Conservation (phyloP, 768 basidiomycete species). For the Cystofilobasidium bisporidii region DNA sequence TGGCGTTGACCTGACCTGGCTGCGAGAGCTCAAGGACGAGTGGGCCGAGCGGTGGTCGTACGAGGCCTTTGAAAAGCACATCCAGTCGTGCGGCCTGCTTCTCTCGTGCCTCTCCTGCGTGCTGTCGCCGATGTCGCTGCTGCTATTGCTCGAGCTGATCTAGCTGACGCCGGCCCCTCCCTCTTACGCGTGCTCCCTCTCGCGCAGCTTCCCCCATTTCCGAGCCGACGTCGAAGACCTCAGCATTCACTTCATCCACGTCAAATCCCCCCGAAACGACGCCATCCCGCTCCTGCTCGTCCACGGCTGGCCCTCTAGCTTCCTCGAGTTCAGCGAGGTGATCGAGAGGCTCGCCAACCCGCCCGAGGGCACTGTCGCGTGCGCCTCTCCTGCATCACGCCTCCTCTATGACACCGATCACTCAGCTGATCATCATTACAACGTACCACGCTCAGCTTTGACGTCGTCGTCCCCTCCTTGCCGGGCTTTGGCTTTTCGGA, state of each 20-base stretch:
- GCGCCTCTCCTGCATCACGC: too few relatives aligned
- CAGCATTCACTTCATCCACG: conserved; percentile 33
- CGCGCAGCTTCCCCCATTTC: conserved; percentile 30
- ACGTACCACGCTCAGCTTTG: conserved; percentile 12
- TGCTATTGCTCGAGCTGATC: not conserved
- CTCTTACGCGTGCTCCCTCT: not conserved
- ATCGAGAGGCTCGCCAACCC: conserved; percentile 37
- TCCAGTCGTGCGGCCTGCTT: conserved; percentile 24
- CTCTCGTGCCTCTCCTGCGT: not conserved
- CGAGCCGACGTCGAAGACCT: conserved; percentile 25
- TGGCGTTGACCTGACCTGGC: conserved; percentile 16
- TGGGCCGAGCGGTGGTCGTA: conserved; percentile 32
- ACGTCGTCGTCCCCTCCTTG: conserved; percentile 31
- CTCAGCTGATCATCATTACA: not conserved
- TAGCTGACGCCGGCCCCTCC: not conserved
- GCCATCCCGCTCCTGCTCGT: conserved; percentile 34
- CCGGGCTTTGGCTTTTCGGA: conserved; percentile 30
- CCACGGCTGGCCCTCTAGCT: conserved; percentile 42
- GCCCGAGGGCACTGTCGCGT: conserved; percentile 17
- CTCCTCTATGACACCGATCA: too few relatives aligned
- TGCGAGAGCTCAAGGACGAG: not conserved
- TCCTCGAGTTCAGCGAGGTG: conserved; percentile 40
- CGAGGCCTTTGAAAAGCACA: conserved; percentile 25
- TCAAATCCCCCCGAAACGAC: conserved; percentile 30
- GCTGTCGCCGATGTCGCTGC: not conserved